Conservation (phyloP, 352 stramenopile species). For the Globisporangium cederbergense region DNA sequence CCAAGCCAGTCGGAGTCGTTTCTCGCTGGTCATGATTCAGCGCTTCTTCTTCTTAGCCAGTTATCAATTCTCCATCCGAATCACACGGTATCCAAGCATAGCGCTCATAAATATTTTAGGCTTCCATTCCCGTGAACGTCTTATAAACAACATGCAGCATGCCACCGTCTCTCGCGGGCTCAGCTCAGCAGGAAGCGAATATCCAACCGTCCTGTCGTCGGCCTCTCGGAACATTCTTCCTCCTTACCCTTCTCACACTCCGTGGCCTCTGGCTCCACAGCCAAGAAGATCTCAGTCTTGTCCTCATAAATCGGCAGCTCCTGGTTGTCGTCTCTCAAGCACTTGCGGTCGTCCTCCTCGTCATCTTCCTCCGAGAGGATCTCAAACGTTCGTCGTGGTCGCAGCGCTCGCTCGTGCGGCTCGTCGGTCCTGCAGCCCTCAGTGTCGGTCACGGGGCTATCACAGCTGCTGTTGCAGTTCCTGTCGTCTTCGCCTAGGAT, state of each 20-base stretch:
- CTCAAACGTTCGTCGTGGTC: not conserved
- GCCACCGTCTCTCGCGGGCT: not conserved
- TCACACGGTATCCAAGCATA: too few relatives aligned
- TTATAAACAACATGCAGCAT: too few relatives aligned
- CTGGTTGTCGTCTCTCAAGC: not conserved
- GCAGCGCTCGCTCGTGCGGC: not conserved
- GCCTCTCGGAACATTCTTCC: not conserved
- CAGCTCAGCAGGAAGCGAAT: slow-evolving; percentile 4
- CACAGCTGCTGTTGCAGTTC: not conserved
- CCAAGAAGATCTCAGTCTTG: not conserved
- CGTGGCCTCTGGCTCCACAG: not conserved
- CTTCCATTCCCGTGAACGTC: too few relatives aligned
- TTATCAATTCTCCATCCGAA: too few relatives aligned
- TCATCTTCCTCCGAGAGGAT: slow-evolving; percentile 6
- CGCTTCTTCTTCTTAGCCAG: too few relatives aligned
- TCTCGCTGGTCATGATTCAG: too few relatives aligned
- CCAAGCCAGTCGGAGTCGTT: too few relatives aligned
- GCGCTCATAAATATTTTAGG: too few relatives aligned
- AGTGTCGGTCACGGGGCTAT: not conserved
- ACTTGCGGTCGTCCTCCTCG: not conserved
- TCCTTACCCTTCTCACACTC: not conserved
- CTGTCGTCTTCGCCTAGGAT: slow-evolving; percentile 8
- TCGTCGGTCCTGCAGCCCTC: not conserved
- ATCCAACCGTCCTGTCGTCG: not conserved
- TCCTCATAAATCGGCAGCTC: not conserved